phyloP scores from a whole-genome alignment of 2,329 filamentous ascomycete genomes.

The Aspergillus ochraceus region DNA sequence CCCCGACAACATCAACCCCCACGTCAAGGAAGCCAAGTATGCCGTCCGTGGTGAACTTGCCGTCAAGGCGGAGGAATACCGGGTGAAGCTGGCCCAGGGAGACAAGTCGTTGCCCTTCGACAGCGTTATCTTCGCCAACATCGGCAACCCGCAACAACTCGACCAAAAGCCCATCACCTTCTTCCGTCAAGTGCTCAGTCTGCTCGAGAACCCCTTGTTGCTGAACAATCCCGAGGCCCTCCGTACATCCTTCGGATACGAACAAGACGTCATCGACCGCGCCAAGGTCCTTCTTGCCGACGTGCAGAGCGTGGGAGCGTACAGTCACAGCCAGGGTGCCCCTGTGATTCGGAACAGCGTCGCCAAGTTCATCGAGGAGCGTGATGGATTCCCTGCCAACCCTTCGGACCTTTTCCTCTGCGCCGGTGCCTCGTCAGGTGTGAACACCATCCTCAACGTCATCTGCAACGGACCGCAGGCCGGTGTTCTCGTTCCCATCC shows the following conservation, averaged over 20 bases:
- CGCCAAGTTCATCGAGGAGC: slow-evolving; percentile 87
- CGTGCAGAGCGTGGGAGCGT: slow-evolving; percentile 89
- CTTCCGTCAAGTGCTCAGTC: slow-evolving; percentile 92
- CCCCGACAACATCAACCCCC: slow-evolving; percentile 86
- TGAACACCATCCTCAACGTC: slow-evolving; percentile 88
- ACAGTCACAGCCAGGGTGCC: slow-evolving; percentile 90
- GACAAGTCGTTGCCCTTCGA: slow-evolving; percentile 72
- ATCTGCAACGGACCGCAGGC: slow-evolving; percentile 76
- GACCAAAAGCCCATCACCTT: slow-evolving; percentile 99
- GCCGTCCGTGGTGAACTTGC: slow-evolving; percentile 95
- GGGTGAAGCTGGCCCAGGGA: slow-evolving; percentile 63
- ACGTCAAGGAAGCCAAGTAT: slow-evolving; percentile 86
- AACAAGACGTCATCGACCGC: slow-evolving; percentile 82
- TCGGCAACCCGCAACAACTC: slow-evolving; percentile 97
- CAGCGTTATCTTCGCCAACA: slow-evolving; percentile 93
- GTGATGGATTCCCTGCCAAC: slow-evolving; percentile 85
- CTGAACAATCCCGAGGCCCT: slow-evolving; percentile 82
- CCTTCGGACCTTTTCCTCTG: slow-evolving; percentile 84
- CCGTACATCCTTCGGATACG: slow-evolving; percentile 74
- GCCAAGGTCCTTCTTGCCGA: slow-evolving; percentile 78
- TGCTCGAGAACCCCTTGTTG: slow-evolving; percentile 85
- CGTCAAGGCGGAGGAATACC: slow-evolving; percentile 88
- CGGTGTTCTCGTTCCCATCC: slow-evolving; percentile 90
- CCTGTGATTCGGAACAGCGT: slow-evolving; percentile 85
- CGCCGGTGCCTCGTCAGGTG: slow-evolving; percentile 86